These are phyloP conservation scores for Candida palmyrensis DNA, from an alignment of 805 yeast genomes.

Conservation along the genomic window DNA sequence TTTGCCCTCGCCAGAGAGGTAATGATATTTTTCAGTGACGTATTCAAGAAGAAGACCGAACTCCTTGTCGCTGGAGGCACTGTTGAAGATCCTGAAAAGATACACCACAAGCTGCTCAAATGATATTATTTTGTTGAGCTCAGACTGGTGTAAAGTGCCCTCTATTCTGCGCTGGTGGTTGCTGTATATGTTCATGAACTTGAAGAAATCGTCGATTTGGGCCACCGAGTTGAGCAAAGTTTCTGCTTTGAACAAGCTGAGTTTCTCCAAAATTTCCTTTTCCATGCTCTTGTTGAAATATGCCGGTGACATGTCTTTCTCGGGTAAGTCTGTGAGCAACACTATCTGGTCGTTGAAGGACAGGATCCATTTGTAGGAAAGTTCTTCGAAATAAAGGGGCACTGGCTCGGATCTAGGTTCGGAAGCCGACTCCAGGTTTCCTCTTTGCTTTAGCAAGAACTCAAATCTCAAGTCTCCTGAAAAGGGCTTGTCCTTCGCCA, in stretches of 20 bases:
- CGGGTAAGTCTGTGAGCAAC: slow-evolving; percentile 12
- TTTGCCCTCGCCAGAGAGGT: not conserved
- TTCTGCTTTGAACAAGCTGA: too few relatives aligned
- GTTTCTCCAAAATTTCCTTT: slow-evolving; percentile 2
- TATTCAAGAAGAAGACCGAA: not conserved
- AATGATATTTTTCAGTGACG: slow-evolving; percentile 5
- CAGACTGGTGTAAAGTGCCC: slow-evolving; percentile 10
- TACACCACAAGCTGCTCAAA: slow-evolving; percentile 2
- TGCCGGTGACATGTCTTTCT: slow-evolving; percentile 8
- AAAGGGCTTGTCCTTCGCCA: slow-evolving; percentile 23
- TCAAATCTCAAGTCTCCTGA: slow-evolving; percentile 21
- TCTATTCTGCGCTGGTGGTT: slow-evolving; percentile 11
- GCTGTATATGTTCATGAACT: slow-evolving; percentile 10
- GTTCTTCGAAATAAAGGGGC: slow-evolving; percentile 22
- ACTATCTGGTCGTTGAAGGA: slow-evolving; percentile 17
- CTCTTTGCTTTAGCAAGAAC: slow-evolving; percentile 13
- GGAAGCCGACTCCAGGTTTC: not conserved
- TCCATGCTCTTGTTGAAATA: slow-evolving; percentile 7
- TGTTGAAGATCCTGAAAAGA: not conserved
- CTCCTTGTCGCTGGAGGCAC: too few relatives aligned
- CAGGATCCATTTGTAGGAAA: slow-evolving; percentile 26
- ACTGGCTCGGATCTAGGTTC: slow-evolving; percentile 9
- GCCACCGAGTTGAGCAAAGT: too few relatives aligned
- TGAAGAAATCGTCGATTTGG: slow-evolving; percentile 11
- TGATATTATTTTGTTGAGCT: slow-evolving; percentile 7